Evolutionary conservation across 306 rosid genomes (phyloP).

Genomic region (Quercus aquifolioides): DNA sequence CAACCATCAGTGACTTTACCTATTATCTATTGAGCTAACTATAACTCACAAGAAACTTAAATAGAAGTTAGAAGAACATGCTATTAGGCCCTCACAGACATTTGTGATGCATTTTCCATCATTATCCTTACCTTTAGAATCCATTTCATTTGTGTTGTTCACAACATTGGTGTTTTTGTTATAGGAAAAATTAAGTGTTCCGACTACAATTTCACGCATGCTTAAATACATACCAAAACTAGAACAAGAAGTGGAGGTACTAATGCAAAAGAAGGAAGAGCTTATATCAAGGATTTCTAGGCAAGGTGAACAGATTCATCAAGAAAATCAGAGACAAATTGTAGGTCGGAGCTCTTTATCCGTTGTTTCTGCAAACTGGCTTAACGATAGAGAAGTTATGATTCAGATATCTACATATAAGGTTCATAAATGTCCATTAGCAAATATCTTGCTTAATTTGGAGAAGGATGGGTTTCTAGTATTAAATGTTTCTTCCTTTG

Average conservation of each 20-base stretch:
- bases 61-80: background rate
- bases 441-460: slow-evolving; percentile 39
- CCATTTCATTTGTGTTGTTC: background rate
- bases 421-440: slow-evolving; percentile 24
- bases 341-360: slow-evolving; percentile 15
- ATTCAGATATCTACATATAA: slow-evolving; percentile 53
- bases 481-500: slow-evolving; percentile 58
- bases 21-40: too few species aligned
- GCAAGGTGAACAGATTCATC: slow-evolving; percentile 5
- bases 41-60: too few species aligned
- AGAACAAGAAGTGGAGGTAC: slow-evolving; percentile 49
- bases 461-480: slow-evolving; percentile 49
- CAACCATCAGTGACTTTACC: too few species aligned
- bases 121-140: background rate
- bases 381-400: slow-evolving; percentile 40
- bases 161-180: background rate
- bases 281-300: slow-evolving; percentile 27
- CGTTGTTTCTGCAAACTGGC: slow-evolving; percentile 45
- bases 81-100: background rate
- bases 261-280: slow-evolving; percentile 49
- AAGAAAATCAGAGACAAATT: background rate
- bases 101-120: background rate
- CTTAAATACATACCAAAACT: slow-evolving; percentile 65
- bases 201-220: slow-evolving; percentile 52
- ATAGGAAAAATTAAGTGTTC: slow-evolving; percentile 70